phyloP scores from a whole-genome alignment of 805 yeast genomes.

The Jamesozyma piceae region DNA sequence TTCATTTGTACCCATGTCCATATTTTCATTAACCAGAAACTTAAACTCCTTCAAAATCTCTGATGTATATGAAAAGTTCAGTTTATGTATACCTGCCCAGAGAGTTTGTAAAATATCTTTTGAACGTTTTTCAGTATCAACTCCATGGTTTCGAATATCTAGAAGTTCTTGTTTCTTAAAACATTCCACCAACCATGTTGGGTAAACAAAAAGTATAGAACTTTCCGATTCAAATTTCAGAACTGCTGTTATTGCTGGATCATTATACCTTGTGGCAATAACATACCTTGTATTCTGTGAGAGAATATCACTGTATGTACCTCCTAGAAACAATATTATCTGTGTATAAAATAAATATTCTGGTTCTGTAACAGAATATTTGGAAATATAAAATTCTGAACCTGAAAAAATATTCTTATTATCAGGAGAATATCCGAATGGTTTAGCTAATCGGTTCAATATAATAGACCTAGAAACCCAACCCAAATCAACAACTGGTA shows the following conservation, averaged over 20 bases:
- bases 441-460: slow-evolving; percentile 13
- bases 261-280: slow-evolving; percentile 48
- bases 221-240: slow-evolving; percentile 26
- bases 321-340: slow-evolving; percentile 55
- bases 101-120: neutral
- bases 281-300: slow-evolving; percentile 32
- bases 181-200: slow-evolving; percentile 60
- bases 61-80: neutral
- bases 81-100: neutral
- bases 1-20: neutral
- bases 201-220: slow-evolving; percentile 44
- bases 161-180: neutral
- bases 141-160: neutral
- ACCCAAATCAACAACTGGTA: slow-evolving; percentile 18
- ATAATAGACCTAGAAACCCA: slow-evolving; percentile 20
- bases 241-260: slow-evolving; percentile 49
- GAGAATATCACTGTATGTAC: slow-evolving; percentile 22
- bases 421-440: slow-evolving; percentile 52
- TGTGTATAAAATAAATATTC: slow-evolving; percentile 65
- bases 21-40: neutral
- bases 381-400: slow-evolving; percentile 51
- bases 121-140: neutral
- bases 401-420: slow-evolving; percentile 53
- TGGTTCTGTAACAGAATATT: slow-evolving; percentile 47
- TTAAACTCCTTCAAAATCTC: neutral